A percentile compares a stretch with the other conserved stretches of the same genome.
phyloP scores from a whole-genome alignment of 768 basidiomycete species.

The Lactarius evosmus region DNA sequence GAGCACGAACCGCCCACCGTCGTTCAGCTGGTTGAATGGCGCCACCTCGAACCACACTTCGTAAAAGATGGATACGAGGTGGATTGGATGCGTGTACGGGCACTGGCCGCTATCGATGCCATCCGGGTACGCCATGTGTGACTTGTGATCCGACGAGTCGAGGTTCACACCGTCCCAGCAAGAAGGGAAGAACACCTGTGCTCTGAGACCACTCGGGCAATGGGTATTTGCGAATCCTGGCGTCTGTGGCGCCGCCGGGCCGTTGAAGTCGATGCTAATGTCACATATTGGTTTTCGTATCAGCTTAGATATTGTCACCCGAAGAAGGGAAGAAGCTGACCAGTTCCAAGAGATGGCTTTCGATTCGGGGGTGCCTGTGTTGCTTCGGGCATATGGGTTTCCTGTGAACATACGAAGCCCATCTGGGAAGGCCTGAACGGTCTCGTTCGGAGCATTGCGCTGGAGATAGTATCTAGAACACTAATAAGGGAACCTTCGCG shows the following conservation, averaged over 20 bases:
- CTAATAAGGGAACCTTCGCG: background rate
- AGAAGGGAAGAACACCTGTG: slow-evolving; percentile 35
- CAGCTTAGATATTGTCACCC: too few relatives aligned
- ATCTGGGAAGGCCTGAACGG: slow-evolving; percentile 26
- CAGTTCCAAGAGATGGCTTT: slow-evolving; percentile 31
- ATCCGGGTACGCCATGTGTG: slow-evolving; percentile 37
- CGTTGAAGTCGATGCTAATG: slow-evolving; percentile 4
- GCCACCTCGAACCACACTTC: slow-evolving; percentile 37
- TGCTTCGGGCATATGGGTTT: slow-evolving; percentile 31
- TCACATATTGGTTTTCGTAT: background rate
- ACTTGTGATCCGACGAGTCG: slow-evolving; percentile 38
- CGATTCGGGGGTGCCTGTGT: slow-evolving; percentile 28
- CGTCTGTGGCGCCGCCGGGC: background rate
- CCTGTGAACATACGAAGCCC: slow-evolving; percentile 31
- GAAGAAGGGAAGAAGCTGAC: background rate
- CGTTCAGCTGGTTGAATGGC: slow-evolving; percentile 32
- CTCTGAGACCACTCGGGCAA: slow-evolving; percentile 33
- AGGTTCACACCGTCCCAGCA: slow-evolving; percentile 42
- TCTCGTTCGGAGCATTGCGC: slow-evolving; percentile 5
- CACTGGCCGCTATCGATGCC: slow-evolving; percentile 6
- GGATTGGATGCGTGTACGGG: slow-evolving; percentile 28
- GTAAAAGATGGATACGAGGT: slow-evolving; percentile 44
- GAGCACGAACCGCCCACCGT: slow-evolving; percentile 37
- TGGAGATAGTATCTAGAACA: slow-evolving; percentile 22
- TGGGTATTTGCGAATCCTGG: slow-evolving; percentile 27